Percentiles rank a stretch among this genome's conserved stretches.
phyloP scores from a whole-genome alignment of 768 basidiomycete genomes.

The Calocybe cyanea region DNA sequence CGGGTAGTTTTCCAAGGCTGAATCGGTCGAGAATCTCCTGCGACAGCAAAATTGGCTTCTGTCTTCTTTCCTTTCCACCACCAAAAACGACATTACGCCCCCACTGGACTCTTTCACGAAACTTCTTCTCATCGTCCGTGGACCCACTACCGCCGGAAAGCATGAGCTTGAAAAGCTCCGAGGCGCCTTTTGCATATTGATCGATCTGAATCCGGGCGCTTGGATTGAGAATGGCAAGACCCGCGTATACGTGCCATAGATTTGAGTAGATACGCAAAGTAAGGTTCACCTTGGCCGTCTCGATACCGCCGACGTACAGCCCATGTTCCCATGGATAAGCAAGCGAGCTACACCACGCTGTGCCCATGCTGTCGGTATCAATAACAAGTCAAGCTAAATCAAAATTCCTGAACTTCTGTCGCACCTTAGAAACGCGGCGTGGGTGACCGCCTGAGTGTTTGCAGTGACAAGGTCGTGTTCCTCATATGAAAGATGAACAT shows the following conservation, averaged over 20 bases:
- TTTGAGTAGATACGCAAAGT: conserved; percentile 94
- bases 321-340: conserved; percentile 96
- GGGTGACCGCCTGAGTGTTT: conserved; percentile 97
- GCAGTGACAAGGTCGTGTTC: conserved; percentile 96
- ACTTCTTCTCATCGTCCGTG: conserved; percentile 35
- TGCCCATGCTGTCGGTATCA: conserved; percentile 77
- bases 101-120: conserved; percentile 70
- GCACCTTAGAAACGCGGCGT: conserved; percentile 94
- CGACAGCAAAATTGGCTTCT: conserved; percentile 74
- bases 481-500: conserved; percentile 92
- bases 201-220: conserved; percentile 85
- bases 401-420: conserved; percentile 11
- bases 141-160: conserved; percentile 47
- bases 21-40: conserved; percentile 88
- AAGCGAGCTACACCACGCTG: conserved; percentile 78
- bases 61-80: conserved; percentile 22
- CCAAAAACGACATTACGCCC: conserved; percentile 79
- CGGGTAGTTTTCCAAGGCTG: conserved; percentile 55
- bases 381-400: no score
- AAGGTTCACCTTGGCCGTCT: conserved; percentile 97
- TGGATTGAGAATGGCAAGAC: conserved; percentile 96
- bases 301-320: conserved; percentile 94
- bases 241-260: conserved; percentile 99
- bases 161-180: conserved; percentile 96
- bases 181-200: conserved; percentile 81